Percentiles rank a stretch among this genome's conserved stretches.
These are phyloP conservation scores for Candida buenavistaensis DNA, from an alignment of 1,139 yeast species.

Conservation along the genomic window DNA sequence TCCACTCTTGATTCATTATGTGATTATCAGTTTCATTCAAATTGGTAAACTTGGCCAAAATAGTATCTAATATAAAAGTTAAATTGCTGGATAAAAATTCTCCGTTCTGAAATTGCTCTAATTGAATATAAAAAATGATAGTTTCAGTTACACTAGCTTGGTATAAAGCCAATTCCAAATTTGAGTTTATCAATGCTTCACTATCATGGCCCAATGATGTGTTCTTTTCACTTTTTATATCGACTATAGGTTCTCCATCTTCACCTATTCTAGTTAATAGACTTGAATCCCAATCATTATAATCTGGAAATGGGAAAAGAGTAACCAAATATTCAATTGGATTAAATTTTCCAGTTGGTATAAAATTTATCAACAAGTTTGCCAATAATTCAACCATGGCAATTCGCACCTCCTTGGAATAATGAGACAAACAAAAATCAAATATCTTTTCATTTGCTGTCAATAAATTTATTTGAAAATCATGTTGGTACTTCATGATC, in stretches of 20 bases:
- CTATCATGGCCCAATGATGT: constrained; percentile 27
- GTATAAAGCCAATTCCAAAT: constrained; percentile 22
- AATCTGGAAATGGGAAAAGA: constrained; percentile 30
- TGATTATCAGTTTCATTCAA: constrained; percentile 22
- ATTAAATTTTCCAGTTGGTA: constrained; percentile 41
- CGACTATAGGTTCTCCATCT: constrained; percentile 19
- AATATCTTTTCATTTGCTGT: constrained; percentile 32
- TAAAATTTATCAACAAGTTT: constrained; percentile 34
- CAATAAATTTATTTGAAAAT: constrained; percentile 33
- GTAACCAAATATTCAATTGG: constrained; percentile 37
- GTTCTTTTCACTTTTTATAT: constrained; percentile 24
- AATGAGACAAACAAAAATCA: constrained; percentile 32
- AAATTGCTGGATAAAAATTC: constrained; percentile 36
- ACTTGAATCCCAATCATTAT: constrained; percentile 24
- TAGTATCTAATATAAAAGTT: constrained; percentile 27
- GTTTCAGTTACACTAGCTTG: constrained; percentile 39
- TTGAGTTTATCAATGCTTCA: constrained; percentile 22
- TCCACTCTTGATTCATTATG: constrained; percentile 38
- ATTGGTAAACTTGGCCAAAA: constrained; percentile 33
- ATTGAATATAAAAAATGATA: constrained; percentile 38
- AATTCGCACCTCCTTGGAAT: constrained; percentile 35
- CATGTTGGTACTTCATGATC: constrained; percentile 43
- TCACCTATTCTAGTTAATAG: constrained; percentile 15
- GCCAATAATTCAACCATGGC: constrained; percentile 41
- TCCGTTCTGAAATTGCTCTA: constrained; percentile 43